Evolutionary conservation across 257 asterid species (phyloP).

Genomic region (Solanum megistacrolobum): DNA sequence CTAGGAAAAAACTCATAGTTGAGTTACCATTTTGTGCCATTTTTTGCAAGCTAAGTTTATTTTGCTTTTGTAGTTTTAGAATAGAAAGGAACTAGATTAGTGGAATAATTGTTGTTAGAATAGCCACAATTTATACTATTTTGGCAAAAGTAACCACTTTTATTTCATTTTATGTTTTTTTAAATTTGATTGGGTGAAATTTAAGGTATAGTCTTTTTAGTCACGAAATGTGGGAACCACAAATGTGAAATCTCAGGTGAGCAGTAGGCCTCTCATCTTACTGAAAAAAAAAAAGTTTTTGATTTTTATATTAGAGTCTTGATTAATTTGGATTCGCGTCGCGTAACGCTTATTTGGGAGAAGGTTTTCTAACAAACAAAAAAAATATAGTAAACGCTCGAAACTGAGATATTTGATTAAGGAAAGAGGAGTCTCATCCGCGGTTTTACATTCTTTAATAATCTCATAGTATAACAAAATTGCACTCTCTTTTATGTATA

Average conservation of each 20-base stretch:
- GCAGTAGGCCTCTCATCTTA: background rate
- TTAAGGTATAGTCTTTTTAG: background rate
- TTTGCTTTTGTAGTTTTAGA: background rate
- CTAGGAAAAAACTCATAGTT: background rate
- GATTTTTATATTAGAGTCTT: background rate
- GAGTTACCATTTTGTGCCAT: background rate
- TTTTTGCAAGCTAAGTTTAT: background rate
- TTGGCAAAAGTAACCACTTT: background rate
- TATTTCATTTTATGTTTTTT: background rate
- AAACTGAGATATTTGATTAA: background rate
- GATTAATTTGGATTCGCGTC: background rate
- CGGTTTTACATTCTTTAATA: too few relatives aligned
- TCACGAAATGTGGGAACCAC: background rate
- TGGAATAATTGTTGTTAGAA: background rate
- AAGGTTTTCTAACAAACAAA: background rate
- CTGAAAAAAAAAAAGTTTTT: background rate
- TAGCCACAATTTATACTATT: background rate
- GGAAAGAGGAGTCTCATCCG: background rate
- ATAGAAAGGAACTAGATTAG: background rate
- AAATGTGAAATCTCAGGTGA: background rate
- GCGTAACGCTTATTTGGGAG: accelerated
- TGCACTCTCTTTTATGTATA: background rate
- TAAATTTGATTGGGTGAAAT: background rate
- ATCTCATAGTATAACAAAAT: background rate
- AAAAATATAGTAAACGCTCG: accelerated